Conservation (phyloP, 2,329 filamentous ascomycete species). For the Exophiala spinifera region DNA sequence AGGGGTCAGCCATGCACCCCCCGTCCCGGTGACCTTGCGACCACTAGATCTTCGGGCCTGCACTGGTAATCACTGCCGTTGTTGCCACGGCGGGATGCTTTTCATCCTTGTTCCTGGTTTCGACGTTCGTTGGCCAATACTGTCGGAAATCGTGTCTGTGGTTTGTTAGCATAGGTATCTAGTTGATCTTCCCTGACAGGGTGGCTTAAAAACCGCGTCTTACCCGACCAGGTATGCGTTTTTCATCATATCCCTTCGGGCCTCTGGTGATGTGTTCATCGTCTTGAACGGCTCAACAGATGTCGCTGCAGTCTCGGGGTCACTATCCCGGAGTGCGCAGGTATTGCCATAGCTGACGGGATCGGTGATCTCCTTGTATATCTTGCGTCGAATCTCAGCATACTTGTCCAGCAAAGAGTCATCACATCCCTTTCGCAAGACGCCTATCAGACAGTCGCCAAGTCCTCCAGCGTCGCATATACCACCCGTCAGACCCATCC, state of each 20-base stretch:
- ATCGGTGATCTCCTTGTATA: constrained; percentile 39
- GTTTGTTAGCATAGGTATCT: neutral
- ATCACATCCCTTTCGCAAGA: constrained; percentile 38
- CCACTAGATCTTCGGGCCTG: neutral
- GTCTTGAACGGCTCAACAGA: constrained; percentile 10
- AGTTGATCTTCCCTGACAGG: neutral
- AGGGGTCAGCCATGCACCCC: too few relatives aligned
- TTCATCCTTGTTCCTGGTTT: neutral
- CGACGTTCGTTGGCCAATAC: neutral
- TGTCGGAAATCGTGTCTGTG: neutral
- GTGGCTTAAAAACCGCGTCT: neutral
- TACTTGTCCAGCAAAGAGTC: constrained; percentile 45
- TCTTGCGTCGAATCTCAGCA: constrained; percentile 38
- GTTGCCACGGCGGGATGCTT: neutral
- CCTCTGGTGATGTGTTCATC: constrained; percentile 11
- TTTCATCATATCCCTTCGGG: constrained; percentile 10
- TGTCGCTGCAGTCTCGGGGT: constrained; percentile 8
- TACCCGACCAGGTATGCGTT: constrained; percentile 11
- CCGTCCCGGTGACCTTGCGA: too few relatives aligned
- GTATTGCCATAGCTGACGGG: constrained; percentile 30
- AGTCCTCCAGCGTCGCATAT: constrained; percentile 63
- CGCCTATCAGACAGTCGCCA: constrained; percentile 55
- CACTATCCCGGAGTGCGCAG: constrained; percentile 10
- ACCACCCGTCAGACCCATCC: constrained; percentile 62
- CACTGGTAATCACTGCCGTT: neutral